Evolutionary conservation across 2,329 filamentous ascomycete genomes (phyloP).

Genomic region (Metarhizium guizhouense): DNA sequence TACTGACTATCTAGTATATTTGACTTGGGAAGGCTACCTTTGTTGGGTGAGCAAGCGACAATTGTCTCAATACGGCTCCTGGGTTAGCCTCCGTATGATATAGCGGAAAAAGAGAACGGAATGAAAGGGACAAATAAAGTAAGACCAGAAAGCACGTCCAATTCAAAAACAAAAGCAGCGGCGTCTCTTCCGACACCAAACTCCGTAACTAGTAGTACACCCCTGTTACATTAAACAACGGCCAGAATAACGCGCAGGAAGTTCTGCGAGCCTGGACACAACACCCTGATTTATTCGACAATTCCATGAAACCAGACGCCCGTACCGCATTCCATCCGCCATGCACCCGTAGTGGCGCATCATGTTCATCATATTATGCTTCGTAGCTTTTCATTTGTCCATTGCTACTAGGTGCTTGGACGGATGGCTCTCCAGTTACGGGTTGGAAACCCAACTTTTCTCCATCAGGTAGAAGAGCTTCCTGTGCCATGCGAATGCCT

Average conservation of each 20-base stretch:
- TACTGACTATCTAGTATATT: too few species aligned
- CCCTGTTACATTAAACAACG: not conserved
- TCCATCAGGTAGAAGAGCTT: constrained; percentile 33
- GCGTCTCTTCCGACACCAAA: constrained; percentile 1
- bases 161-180: not conserved
- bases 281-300: not conserved
- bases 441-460: constrained; percentile 46
- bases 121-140: not conserved
- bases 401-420: constrained; percentile 46
- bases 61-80: too few species aligned
- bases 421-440: constrained; percentile 29
- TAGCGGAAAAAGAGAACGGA: too few species aligned
- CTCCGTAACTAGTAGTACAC: constrained; percentile 4
- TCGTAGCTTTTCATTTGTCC: constrained; percentile 51
- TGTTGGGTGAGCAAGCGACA: too few species aligned
- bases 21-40: too few species aligned
- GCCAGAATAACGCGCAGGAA: not conserved
- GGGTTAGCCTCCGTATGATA: too few species aligned
- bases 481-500: constrained; percentile 37
- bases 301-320: not conserved
- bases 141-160: not conserved
- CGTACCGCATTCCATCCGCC: not conserved
- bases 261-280: not conserved
- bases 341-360: not conserved
- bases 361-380: constrained; percentile 24